A percentile compares a stretch with the other conserved stretches of the same genome.
Evolutionary conservation across 1,284 basidiomycete species (phyloP).

Genomic region (Trametes pubescens): DNA sequence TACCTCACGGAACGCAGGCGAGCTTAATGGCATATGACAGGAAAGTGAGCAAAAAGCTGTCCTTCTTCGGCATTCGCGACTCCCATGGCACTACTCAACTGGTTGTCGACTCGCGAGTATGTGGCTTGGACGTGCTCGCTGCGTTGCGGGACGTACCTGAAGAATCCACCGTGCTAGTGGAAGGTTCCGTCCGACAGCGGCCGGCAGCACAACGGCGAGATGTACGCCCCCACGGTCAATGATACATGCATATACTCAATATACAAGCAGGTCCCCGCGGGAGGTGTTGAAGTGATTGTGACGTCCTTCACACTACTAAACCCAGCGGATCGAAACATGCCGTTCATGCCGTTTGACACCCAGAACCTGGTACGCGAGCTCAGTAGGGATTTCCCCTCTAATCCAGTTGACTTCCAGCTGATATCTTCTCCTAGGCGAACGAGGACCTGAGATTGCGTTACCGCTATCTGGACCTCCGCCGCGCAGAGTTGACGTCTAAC

Average conservation of each 20-base stretch:
- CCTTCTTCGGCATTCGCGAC: slow-evolving; percentile 86
- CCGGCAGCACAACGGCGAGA: slow-evolving; percentile 66
- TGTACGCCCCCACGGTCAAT: slow-evolving; percentile 32
- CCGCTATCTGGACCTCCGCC: slow-evolving; percentile 89
- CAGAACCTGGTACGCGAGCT: slow-evolving; percentile 69
- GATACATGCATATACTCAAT: background rate
- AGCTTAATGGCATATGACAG: slow-evolving; percentile 44
- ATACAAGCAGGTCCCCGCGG: slow-evolving; percentile 59
- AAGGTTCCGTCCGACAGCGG: slow-evolving; percentile 73
- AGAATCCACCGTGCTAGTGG: slow-evolving; percentile 79
- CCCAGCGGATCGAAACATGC: slow-evolving; percentile 72
- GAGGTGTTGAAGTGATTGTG: slow-evolving; percentile 86
- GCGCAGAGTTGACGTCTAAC: slow-evolving; percentile 77
- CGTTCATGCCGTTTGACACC: slow-evolving; percentile 83
- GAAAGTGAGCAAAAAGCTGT: slow-evolving; percentile 71
- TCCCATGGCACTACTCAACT: slow-evolving; percentile 82
- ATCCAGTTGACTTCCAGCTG: slow-evolving; percentile 3
- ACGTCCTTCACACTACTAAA: slow-evolving; percentile 79
- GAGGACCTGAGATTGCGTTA: slow-evolving; percentile 87
- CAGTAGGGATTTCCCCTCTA: slow-evolving; percentile 13
- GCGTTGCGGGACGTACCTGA: slow-evolving; percentile 69
- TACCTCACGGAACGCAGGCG: background rate
- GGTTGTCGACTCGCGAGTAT: slow-evolving; percentile 56
- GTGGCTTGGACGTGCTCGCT: slow-evolving; percentile 45
- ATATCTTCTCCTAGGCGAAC: slow-evolving; percentile 63